These are phyloP conservation scores for Aspergillus haitiensis DNA, from an alignment of 495 filamentous ascomycete genomes.

Conservation along the genomic window DNA sequence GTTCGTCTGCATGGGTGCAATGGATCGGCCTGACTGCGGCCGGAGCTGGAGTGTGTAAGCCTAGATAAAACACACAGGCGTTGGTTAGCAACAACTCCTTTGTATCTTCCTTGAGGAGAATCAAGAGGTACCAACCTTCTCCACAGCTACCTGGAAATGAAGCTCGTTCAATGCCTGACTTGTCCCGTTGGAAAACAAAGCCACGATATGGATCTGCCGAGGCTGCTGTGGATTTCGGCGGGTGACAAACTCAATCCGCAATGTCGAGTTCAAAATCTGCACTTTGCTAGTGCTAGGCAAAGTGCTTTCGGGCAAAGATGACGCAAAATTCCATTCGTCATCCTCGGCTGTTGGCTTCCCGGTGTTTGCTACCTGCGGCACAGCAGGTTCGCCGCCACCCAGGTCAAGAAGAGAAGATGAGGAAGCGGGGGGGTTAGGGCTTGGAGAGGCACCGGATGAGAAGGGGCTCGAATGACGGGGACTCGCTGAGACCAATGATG, in stretches of 20 bases:
- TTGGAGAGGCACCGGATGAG: conserved; percentile 20
- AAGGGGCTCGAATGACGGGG: conserved; percentile 46
- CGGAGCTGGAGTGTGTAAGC: conserved; percentile 76
- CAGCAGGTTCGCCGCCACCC: conserved; percentile 24
- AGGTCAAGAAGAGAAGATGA: conserved; percentile 48
- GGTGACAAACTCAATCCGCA: conserved; percentile 54
- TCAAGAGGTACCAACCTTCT: conserved; percentile 63
- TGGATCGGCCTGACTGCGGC: conserved; percentile 75
- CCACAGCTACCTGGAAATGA: conserved; percentile 89
- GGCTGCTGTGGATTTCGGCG: conserved; percentile 40
- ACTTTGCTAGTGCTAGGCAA: conserved; percentile 60
- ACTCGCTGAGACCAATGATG: conserved; percentile 61
- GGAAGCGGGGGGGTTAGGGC: conserved; percentile 32
- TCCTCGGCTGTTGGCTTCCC: conserved; percentile 41
- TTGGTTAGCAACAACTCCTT: neutral
- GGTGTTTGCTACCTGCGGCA: conserved; percentile 25
- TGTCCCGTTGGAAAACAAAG: conserved; percentile 75
- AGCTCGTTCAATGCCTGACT: conserved; percentile 70
- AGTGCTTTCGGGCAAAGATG: conserved; percentile 69
- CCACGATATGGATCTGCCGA: conserved; percentile 57
- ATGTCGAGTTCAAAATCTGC: conserved; percentile 55
- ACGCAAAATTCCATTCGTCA: conserved; percentile 94
- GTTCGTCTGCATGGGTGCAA: conserved; percentile 69
- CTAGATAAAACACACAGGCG: conserved; percentile 45
- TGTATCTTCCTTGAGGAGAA: neutral